A percentile compares a stretch with the other conserved stretches of the same genome.
Conservation (phyloP, 2,329 filamentous ascomycete genomes). For the Lasiodiplodia hormozganensis region DNA sequence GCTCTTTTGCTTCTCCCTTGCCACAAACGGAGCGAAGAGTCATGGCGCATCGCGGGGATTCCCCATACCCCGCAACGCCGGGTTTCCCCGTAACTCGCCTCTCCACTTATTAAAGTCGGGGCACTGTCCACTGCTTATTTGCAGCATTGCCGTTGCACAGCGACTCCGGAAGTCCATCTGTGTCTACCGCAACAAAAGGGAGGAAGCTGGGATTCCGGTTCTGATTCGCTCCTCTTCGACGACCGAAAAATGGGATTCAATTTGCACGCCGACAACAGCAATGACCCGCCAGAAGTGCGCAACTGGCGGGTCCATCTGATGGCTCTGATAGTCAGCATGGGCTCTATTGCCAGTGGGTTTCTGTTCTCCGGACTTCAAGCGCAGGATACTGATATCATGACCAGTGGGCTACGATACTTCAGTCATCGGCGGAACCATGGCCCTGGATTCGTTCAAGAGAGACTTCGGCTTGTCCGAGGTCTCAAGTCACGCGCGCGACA, state of each 20-base stretch:
- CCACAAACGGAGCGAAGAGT: conserved; percentile 11
- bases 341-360: conserved; percentile 44
- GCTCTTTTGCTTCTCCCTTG: not conserved
- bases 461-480: conserved; percentile 46
- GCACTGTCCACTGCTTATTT: conserved; percentile 26
- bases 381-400: not conserved
- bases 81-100: not conserved
- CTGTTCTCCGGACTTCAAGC: not conserved
- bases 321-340: conserved; percentile 46
- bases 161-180: too few relatives aligned
- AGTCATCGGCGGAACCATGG: conserved; percentile 47
- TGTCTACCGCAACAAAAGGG: not conserved
- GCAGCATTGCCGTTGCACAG: not conserved
- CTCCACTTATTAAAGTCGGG: conserved; percentile 24
- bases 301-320: conserved; percentile 46
- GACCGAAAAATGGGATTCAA: conserved; percentile 34
- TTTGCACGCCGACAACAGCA: conserved; percentile 42
- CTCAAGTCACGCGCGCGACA: conserved; percentile 42
- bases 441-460: conserved; percentile 52
- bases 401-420: conserved; percentile 36
- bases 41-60: conserved; percentile 7
- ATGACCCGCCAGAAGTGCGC: conserved; percentile 45
- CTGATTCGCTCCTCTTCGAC: not conserved
- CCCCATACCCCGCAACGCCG: conserved; percentile 13
- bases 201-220: not conserved